Evolutionary conservation across 148 eudicot genomes (phyloP), one percentile per base, ranked within the genome.

Genomic region (Hydrangea macrophylla): DNA sequence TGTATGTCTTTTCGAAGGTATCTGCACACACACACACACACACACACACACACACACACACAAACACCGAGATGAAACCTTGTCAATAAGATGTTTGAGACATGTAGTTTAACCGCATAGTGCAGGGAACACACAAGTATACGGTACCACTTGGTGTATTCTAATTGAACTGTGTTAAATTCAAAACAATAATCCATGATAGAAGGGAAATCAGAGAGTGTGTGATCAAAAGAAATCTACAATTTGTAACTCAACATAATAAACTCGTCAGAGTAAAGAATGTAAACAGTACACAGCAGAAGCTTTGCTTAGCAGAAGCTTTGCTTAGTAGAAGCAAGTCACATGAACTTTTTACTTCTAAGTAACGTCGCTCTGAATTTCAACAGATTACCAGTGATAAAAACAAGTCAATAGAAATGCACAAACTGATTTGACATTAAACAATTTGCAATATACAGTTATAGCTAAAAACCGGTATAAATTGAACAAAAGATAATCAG

Each of bases 1-100:
- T 1, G 96, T 90, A 59, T 88, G 96, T 58, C 96, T 81, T 77
- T 91, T 86, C 18, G 89, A 88, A n/a, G 98, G 98, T 75, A 94
- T 87, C 98, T 94, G 82, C 73, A 70, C 62, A 39, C 53, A n/a
- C n/a, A n/a, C n/a, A 22, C 69, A 65, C 17, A 20, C 51, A 12
- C 1, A 5, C 17, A 20, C n/a, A 50, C 22, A 26, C 6, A n/a
- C n/a, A n/a, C n/a, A n/a, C 33, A 55, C 50, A 32, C 17, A 6
- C 2, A 68, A 0, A 45, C 27, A 35, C 18, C 40, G 31, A 27
- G n/a, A n/a, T n/a, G 55, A 39, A 0, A 57, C n/a, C n/a, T n/a
- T n/a, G n/a, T n/a, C n/a, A n/a, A n/a, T n/a, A n/a, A n/a, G n/a
- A n/a, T n/a, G n/a, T n/a, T n/a, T n/a, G n/a, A n/a, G n/a, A n/a